Percentiles rank a stretch among this genome's conserved stretches.
Evolutionary conservation across 495 filamentous ascomycete genomes (phyloP).

Genomic region (Penicillium canescens): DNA sequence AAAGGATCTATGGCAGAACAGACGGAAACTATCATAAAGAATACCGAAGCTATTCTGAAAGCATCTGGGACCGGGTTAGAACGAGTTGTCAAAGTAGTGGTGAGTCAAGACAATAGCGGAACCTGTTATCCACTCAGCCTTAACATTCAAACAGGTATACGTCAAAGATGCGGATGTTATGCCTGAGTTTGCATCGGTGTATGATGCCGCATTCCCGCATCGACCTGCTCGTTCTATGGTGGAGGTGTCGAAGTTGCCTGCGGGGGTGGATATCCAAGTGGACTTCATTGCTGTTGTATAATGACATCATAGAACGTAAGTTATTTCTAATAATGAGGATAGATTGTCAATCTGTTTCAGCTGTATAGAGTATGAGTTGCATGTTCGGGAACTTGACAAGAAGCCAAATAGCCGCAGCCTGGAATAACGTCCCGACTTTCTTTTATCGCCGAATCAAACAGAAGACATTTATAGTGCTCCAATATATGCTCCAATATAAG

Average conservation of each 20-base stretch:
- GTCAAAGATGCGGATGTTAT: constrained; percentile 14
- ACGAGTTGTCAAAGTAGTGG: constrained; percentile 15
- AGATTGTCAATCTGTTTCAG: too few relatives aligned
- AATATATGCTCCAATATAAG: too few relatives aligned
- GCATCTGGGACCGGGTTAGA: constrained; percentile 14
- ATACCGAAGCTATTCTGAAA: constrained; percentile 16
- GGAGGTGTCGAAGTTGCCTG: constrained; percentile 17
- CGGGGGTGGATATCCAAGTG: constrained; percentile 17
- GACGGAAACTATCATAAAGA: constrained; percentile 10
- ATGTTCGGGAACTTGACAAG: too few relatives aligned
- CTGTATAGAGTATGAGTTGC: too few relatives aligned
- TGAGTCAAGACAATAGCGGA: not conserved
- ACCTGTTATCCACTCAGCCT: not conserved
- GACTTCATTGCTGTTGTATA: constrained; percentile 19
- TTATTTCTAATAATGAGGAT: too few relatives aligned
- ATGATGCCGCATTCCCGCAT: constrained; percentile 16
- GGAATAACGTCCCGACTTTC: too few relatives aligned
- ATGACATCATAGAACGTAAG: not conserved
- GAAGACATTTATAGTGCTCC: too few relatives aligned
- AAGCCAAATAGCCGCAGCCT: too few relatives aligned
- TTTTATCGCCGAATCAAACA: too few relatives aligned
- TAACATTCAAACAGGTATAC: constrained; percentile 10
- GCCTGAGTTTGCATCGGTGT: constrained; percentile 16
- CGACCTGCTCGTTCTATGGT: constrained; percentile 19
- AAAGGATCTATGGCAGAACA: constrained; percentile 14